These are phyloP conservation scores for Suillus paluster DNA, from an alignment of 768 basidiomycete genomes.

Conservation along the genomic window DNA sequence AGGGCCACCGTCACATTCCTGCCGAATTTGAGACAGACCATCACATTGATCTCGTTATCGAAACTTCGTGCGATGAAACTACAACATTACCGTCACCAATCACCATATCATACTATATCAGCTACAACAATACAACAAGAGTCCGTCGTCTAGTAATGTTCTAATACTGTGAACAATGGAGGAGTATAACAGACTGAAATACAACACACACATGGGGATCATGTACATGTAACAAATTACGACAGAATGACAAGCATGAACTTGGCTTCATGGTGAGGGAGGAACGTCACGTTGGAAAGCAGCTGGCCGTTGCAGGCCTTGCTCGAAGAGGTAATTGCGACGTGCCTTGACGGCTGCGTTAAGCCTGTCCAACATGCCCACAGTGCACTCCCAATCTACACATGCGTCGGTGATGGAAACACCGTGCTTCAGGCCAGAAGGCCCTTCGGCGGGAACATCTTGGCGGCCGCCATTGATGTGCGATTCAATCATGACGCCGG, in stretches of 20 bases:
- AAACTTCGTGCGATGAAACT: too few species aligned
- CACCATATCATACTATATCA: too few species aligned
- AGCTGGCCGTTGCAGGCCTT: constrained; percentile 29
- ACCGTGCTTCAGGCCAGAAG: constrained; percentile 70
- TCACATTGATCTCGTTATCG: too few species aligned
- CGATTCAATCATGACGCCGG: constrained; percentile 97
- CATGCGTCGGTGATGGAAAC: constrained; percentile 94
- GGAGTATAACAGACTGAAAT: neutral
- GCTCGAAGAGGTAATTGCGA: constrained; percentile 27
- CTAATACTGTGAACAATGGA: neutral
- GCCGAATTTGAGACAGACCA: too few species aligned
- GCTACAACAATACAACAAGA: neutral
- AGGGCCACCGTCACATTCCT: too few species aligned
- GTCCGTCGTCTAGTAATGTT: neutral
- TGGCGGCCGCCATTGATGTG: constrained; percentile 92
- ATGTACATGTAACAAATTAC: neutral
- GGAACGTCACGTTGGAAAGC: constrained; percentile 27
- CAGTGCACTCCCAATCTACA: constrained; percentile 82
- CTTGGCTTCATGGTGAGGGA: constrained; percentile 16
- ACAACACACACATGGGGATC: neutral
- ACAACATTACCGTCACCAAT: too few species aligned
- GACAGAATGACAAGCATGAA: neutral
- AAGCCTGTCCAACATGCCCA: constrained; percentile 72
- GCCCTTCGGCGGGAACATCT: constrained; percentile 80
- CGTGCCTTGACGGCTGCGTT: constrained; percentile 49